A percentile compares a stretch with the other conserved stretches of the same genome.
Evolutionary conservation across 257 asterid genomes (phyloP).

Genomic region (Fraxinus anomala): DNA sequence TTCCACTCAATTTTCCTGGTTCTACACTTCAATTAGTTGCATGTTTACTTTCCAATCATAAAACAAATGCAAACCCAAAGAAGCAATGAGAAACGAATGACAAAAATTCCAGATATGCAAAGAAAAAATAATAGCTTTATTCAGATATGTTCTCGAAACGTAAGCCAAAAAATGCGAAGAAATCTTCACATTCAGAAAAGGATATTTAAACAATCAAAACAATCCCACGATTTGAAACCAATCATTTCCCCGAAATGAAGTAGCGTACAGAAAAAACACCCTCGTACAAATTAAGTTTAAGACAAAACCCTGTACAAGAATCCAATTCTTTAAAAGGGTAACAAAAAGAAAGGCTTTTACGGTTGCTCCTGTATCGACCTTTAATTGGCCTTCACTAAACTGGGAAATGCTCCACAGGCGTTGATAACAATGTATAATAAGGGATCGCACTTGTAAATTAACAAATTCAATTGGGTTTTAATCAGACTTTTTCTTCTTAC

Average conservation of each 20-base stretch:
- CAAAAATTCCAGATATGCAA: background rate
- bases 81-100: background rate
- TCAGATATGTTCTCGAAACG: background rate
- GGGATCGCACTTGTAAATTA: background rate
- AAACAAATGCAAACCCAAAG: background rate
- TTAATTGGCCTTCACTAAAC: background rate
- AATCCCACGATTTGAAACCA: background rate
- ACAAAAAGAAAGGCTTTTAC: background rate
- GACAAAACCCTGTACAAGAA: background rate
- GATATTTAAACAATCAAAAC: background rate
- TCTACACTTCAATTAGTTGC: background rate
- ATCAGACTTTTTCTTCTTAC: background rate
- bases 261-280: background rate
- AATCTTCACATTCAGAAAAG: background rate
- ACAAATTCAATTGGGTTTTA: background rate
- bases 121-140: background rate
- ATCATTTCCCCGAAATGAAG: background rate
- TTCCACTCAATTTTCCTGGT: background rate
- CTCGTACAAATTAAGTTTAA: background rate
- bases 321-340: background rate
- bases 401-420: background rate
- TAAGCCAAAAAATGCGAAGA: background rate
- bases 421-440: background rate
- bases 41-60: background rate
- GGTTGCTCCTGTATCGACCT: background rate